These are phyloP conservation scores for Globisporangium acanthophoron DNA, from an alignment of 352 stramenopile genomes.

Conservation along the genomic window DNA sequence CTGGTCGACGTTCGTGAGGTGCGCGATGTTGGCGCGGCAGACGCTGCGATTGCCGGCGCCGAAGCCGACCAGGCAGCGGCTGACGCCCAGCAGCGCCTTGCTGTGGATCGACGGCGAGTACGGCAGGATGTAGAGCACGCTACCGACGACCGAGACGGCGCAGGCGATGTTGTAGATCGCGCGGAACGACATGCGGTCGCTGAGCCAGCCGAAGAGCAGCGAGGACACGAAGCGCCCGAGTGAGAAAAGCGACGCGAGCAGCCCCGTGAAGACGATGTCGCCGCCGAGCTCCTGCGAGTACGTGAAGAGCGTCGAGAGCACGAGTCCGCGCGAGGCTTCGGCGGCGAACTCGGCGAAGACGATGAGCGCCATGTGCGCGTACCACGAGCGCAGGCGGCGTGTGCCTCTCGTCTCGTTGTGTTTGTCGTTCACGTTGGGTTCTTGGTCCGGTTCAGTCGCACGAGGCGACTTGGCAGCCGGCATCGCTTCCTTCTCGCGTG, in stretches of 20 bases:
- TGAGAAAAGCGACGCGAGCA: conserved; percentile 62
- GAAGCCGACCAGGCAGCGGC: conserved; percentile 63
- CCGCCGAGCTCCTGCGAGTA: conserved; percentile 51
- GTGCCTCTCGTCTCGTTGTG: too few relatives aligned
- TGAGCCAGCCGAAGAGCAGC: conserved; percentile 52
- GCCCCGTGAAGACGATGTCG: conserved; percentile 43
- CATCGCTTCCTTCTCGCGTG: too few relatives aligned
- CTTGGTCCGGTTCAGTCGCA: too few relatives aligned
- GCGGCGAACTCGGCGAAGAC: conserved; percentile 50
- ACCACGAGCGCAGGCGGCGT: conserved; percentile 24
- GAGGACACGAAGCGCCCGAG: conserved; percentile 58
- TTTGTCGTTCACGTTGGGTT: too few relatives aligned
- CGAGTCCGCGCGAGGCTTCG: conserved; percentile 50
- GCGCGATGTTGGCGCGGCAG: too few relatives aligned
- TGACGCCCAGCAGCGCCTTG: conserved; percentile 33
- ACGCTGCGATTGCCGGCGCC: too few relatives aligned
- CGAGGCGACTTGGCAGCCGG: too few relatives aligned
- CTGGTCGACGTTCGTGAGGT: too few relatives aligned
- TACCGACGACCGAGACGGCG: conserved; percentile 36
- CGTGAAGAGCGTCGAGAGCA: conserved; percentile 62
- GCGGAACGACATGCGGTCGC: conserved; percentile 54
- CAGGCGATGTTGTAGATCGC: conserved; percentile 42
- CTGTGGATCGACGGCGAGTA: conserved; percentile 30
- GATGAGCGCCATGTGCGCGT: conserved; percentile 55
- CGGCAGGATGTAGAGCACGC: conserved; percentile 52